Evolutionary conservation across 2,329 filamentous ascomycete species (phyloP), one percentile per base, ranked within the genome.

Genomic region (Sporothrix euskadiensis): DNA sequence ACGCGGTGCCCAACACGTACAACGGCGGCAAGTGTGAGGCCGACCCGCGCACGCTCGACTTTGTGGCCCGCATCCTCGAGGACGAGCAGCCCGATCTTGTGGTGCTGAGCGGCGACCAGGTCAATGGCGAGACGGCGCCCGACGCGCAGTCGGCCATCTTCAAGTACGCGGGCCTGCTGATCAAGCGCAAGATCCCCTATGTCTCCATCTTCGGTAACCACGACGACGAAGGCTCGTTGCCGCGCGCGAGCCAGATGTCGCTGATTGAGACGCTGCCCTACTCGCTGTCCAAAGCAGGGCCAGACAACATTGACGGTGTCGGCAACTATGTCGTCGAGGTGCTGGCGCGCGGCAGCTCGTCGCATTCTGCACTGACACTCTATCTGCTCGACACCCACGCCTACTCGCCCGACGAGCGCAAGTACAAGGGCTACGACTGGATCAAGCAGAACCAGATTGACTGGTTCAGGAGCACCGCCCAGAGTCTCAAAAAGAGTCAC

Each of bases 291-390:
- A 85, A 88, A 75, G 88, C 94, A 4, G 96, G 96, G 0, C 94
- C 96, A 0, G 89, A 90, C 61, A 90, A 93, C 47, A 88, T 98
- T 66, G 94, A 95, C 72, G 96, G 96, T 5, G 91, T 98, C 5
- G 96, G 96, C 72, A 99, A 99, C 81, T 99, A 99, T 81, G 92
- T 92, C 78, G 86, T 99, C 73, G 96, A 99, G 83, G 88, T 99
- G 10, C 88, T 97, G 73, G 94, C 93, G 3, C 92, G 91, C 52
- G 91, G 92, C 74, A 88, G 84, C 75, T 93, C 91, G 19, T 90
- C 92, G 74, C 94, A 98, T 82, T 97, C 94, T 1, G 96, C 96
- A 5, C 83, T 99, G 69, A 98, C 95, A 0, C 85, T 99, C n/a
- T 99, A 98, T 82, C 86, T 99, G 76, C 88, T 99, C 61, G 96